phyloP scores from a whole-genome alignment of 2,329 filamentous ascomycete genomes.

The Aschersonia sp. region DNA sequence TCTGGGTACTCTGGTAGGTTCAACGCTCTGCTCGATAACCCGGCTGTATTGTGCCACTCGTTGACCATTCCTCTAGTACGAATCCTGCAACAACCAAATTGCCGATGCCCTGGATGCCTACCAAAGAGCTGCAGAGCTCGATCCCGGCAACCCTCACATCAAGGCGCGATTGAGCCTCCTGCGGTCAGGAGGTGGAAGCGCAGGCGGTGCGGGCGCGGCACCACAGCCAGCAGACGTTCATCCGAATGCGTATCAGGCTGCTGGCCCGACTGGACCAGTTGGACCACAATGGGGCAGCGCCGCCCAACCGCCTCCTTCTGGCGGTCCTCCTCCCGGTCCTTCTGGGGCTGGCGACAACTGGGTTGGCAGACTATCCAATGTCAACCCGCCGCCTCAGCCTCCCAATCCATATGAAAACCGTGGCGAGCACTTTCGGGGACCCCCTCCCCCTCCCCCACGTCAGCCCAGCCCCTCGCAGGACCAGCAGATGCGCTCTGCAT shows the following conservation, averaged over 20 bases:
- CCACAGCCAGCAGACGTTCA: constrained; percentile 95
- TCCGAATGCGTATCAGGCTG: constrained; percentile 80
- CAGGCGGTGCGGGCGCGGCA: constrained; percentile 56
- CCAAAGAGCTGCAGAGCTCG: constrained; percentile 83
- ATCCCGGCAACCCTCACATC: constrained; percentile 87
- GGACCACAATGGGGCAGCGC: constrained; percentile 84
- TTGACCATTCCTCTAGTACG: constrained; percentile 51
- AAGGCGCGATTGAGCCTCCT: constrained; percentile 86
- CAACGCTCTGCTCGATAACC: constrained; percentile 18
- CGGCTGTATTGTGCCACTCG: not conserved
- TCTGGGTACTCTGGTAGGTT: constrained; percentile 70
- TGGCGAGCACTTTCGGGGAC: constrained; percentile 48
- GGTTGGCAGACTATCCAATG: constrained; percentile 58
- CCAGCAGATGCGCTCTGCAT: constrained; percentile 39
- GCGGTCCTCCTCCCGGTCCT: constrained; percentile 49
- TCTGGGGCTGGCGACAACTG: constrained; percentile 39
- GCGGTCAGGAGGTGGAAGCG: constrained; percentile 62
- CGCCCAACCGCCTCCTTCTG: constrained; percentile 35
- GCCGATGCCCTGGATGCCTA: constrained; percentile 93
- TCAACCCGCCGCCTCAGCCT: constrained; percentile 61
- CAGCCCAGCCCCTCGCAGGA: constrained; percentile 68
- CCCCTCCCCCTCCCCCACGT: constrained; percentile 50
- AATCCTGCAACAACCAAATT: constrained; percentile 98
- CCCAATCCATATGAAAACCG: constrained; percentile 70
- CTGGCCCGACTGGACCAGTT: constrained; percentile 65